Base-by-base conservation (phyloP, 2,329 filamentous ascomycete genomes). In the Dothideomycetes sp. region DNA sequence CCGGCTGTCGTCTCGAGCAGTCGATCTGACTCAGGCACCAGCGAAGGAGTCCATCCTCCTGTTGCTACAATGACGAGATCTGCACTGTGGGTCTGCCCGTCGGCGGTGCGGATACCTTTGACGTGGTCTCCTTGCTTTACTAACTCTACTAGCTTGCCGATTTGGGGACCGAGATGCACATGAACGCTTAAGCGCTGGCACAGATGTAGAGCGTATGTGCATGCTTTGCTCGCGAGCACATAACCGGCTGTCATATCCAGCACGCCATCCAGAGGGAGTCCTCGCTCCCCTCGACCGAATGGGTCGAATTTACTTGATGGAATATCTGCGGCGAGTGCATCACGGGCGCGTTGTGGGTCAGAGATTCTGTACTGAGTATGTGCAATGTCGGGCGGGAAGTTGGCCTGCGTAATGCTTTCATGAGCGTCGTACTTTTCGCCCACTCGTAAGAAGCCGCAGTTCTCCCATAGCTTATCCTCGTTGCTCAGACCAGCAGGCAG, bases 1-100 rank as follows among this genome's bases (percentile, higher is more conserved):
- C 69, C 68, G 0, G 61, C 65, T 0, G 70, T 72, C 0, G 68
- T 62, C 47, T 73, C 69, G n/a, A 61, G 59, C 0, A 72, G 49
- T 0, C 52, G 52, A 2, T 54, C 41, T 10, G 49, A 36, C 48
- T n/a, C 31, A 33, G 30, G 56, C 37, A 41, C 12, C 9, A 33
- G 42, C n/a, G 33, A 42, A 4, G 51, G 45, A 8, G 52, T 54
- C 54, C 54, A 57, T 3, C 50, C 54, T 2, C 54, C 54, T 3
- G 47, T 43, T 19, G 52, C 49, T 8, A 55, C 31, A 29, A 57
- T 41, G 12, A 55, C 46, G 9, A 47, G 34, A 18, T 51, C 46
- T n/a, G 49, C 52, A n/a, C 37, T 11, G 22, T 48, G 37, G 4
- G 34, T 16, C 2, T 7, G 17, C 5, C 19, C 34, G 16, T 37